Base-by-base conservation (phyloP, 345 rosid genomes). In the Rhizophora apiculata region DNA sequence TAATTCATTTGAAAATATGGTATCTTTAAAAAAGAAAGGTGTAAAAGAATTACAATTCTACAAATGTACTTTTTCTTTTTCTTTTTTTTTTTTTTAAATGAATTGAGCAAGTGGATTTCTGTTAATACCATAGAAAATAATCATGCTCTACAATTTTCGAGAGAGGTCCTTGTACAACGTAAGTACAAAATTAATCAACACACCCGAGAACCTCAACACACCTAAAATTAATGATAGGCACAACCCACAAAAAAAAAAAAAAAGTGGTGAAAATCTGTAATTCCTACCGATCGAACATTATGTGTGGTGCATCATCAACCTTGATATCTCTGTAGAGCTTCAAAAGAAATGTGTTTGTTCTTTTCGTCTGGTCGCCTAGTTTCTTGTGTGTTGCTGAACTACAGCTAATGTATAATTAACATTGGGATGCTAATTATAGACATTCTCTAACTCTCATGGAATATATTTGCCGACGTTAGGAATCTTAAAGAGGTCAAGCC, bases 401-500 rank as follows among this genome's bases (percentile, higher is more conserved):
- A 16, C 10, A 37, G 22, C 27, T 19, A 60, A 20, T 60, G 63
- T n/a, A 6, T 26, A 1, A 26, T 57, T 20, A 13, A 58, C 16
- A n/a, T 58, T 21, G 13, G 6, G 11, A 58, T 4, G 27, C 27
- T 27, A 58, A 27, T 27, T 4, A 22, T 58, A 8, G 9, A 22
- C 18, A 11, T 43, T 13, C 15, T 43, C 18, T 43, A 43, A 43
- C 49, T 43, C 49, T 43, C 49, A 3, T 13, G 49, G 49, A 43
- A 43, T 15, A 8, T 34, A 7, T 34, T 34, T 8, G 37, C 37
- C 37, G 37, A 11, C 49, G 49, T 39, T 19, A 13, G 49, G 49
- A 56, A 9, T 56, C 60, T 6, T 24, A 16, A 24, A 56, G 60
- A 56, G 68, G 29, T 74, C 72, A 57, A 95, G 91, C 55, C 97